Base-by-base conservation (phyloP, 192 early-diverging fungal species). In the Coemansia sp. region DNA sequence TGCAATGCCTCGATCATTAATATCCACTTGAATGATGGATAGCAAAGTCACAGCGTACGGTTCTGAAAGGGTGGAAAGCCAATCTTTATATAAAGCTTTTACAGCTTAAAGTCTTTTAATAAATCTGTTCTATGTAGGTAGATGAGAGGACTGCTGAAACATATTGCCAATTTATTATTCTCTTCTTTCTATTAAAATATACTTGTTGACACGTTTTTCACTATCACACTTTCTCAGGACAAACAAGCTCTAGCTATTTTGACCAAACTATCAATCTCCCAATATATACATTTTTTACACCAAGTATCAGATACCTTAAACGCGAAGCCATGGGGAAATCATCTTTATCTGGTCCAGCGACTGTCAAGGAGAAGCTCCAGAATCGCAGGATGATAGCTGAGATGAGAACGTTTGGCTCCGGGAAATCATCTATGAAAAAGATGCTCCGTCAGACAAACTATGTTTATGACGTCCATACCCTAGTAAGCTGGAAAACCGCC, bases 401-500 rank as follows among this genome's bases (percentile, higher is more conserved):
- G 43, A 77, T 82, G 79, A 61, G 67, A 32, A 46, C 66, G 39
- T 47, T 74, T 8, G 37, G 61, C 11, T 41, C 12, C 1, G 56
- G 22, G 10, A 59, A 65, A 36, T 61, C 70, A 1, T 37, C 76
- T 15, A 67, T 72, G n/a, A 83, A 73, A 66, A 69, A 60, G 8
- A 57, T 83, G n/a, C 68, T 83, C 41, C 57, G 69, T 8, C 56
- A 66, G 18, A 75, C 76, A 18, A 54, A 49, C 19, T 61, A 75
- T 48, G 64, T 72, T 13, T 63, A 61, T 22, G 51, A 65, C 46
- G 81, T 63, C 15, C 67, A 67, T 36, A 39, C 41, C 26, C 40
- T 83, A 11, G 58, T 61, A 22, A 78, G 81, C 77, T 93, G 91
- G 91, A 88, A 82, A 39, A 85, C 89, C 78, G 85, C 71, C 49